Percentiles rank a stretch among this genome's conserved stretches.
These are phyloP conservation scores for Kuraishia piskuri DNA, from an alignment of 805 yeast genomes.

Conservation along the genomic window DNA sequence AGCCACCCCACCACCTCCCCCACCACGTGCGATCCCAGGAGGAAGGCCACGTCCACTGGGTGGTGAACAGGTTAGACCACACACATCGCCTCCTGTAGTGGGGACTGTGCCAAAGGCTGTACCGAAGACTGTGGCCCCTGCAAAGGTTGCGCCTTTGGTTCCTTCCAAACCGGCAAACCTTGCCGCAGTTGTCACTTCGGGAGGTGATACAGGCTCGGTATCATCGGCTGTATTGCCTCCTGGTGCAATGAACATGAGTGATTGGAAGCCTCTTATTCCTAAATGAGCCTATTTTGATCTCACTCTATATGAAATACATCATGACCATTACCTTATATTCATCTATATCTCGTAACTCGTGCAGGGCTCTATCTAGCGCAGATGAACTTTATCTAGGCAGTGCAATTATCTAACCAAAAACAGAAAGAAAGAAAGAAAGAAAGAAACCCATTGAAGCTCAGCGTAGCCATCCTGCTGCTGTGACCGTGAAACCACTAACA, in stretches of 20 bases:
- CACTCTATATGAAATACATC: no score
- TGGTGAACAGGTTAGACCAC: neutral
- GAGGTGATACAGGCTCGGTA: neutral
- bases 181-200: conserved; percentile 7
- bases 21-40: conserved; percentile 24
- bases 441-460: no score
- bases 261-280: conserved; percentile 1
- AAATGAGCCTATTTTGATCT: no score
- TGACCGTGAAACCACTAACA: neutral
- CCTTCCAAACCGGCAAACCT: conserved; percentile 21
- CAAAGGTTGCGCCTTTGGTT: conserved; percentile 21
- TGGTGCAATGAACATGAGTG: neutral
- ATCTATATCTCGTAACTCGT: no score
- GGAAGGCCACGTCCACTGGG: conserved; percentile 7
- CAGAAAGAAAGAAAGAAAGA: no score
- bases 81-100: neutral
- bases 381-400: no score
- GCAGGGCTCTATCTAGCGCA: no score
- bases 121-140: conserved; percentile 1
- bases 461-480: no score
- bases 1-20: conserved; percentile 4
- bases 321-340: no score
- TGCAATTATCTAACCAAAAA: no score
- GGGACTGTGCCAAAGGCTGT: neutral
- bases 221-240: neutral